Evolutionary conservation across 2,329 filamentous ascomycete genomes (phyloP).

Genomic region (Fusarium siculi): DNA sequence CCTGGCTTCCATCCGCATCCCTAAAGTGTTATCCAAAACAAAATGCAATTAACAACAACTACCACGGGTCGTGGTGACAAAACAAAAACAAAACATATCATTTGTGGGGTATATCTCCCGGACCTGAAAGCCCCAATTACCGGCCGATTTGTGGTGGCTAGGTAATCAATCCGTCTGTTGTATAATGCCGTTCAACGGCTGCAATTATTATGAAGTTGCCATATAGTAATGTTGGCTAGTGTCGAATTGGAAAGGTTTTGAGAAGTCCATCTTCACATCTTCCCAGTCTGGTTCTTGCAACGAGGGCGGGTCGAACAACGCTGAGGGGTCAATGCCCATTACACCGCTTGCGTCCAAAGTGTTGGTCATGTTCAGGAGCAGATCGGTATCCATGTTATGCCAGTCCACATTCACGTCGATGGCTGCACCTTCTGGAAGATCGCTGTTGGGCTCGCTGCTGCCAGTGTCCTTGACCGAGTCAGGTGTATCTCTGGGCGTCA

Average conservation of each 20-base stretch:
- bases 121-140: constrained; percentile 32
- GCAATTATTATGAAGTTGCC: constrained; percentile 38
- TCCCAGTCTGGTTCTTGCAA: constrained; percentile 57
- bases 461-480: constrained; percentile 71
- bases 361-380: constrained; percentile 56
- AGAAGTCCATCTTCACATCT: constrained; percentile 61
- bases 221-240: constrained; percentile 51
- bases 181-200: constrained; percentile 6
- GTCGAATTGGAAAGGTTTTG: constrained; percentile 65
- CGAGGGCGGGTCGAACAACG: constrained; percentile 41
- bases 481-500: constrained; percentile 72
- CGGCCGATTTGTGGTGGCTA: constrained; percentile 11
- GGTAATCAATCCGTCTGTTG: background rate
- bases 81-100: constrained; percentile 36
- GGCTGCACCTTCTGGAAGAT: constrained; percentile 65
- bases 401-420: constrained; percentile 66
- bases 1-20: background rate
- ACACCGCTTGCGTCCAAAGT: constrained; percentile 33
- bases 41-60: constrained; percentile 17
- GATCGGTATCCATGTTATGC: constrained; percentile 58
- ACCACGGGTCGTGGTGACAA: constrained; percentile 15
- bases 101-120: constrained; percentile 46
- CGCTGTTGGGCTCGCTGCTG: constrained; percentile 69
- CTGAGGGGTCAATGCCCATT: constrained; percentile 40
- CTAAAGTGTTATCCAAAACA: constrained; percentile 24